Evolutionary conservation across 2,329 filamentous ascomycete genomes (phyloP).

Genomic region (Talaromyces sp.): DNA sequence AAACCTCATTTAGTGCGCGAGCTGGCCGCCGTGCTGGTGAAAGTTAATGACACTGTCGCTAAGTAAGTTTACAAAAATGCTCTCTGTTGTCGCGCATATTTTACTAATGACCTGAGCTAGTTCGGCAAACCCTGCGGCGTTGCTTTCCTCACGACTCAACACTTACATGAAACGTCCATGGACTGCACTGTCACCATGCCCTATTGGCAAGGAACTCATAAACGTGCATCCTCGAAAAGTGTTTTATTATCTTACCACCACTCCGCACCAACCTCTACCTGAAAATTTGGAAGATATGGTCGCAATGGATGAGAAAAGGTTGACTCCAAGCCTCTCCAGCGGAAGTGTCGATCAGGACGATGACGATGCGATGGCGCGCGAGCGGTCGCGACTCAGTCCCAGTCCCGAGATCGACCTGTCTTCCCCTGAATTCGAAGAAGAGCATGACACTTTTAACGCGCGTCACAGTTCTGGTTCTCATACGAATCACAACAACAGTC

Average conservation of each 20-base stretch:
- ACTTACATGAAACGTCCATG: constrained; percentile 84
- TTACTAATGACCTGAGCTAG: constrained; percentile 31
- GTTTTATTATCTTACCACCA: constrained; percentile 94
- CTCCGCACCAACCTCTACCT: constrained; percentile 74
- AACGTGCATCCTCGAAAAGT: constrained; percentile 88
- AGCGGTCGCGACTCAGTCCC: constrained; percentile 67
- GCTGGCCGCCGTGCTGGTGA: constrained; percentile 72
- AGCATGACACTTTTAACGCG: constrained; percentile 48
- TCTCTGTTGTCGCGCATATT: background rate
- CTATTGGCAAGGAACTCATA: constrained; percentile 87
- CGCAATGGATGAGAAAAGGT: constrained; percentile 54
- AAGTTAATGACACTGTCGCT: constrained; percentile 75
- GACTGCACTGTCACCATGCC: constrained; percentile 74
- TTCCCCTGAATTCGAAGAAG: constrained; percentile 75
- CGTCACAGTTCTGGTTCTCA: constrained; percentile 2
- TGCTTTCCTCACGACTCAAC: constrained; percentile 87
- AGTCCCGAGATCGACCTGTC: constrained; percentile 93
- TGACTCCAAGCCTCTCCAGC: constrained; percentile 79
- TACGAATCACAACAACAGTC: constrained; percentile 5
- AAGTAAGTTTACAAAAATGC: constrained; percentile 60
- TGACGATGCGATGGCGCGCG: constrained; percentile 55
- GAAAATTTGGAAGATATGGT: constrained; percentile 53
- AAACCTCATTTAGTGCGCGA: constrained; percentile 93
- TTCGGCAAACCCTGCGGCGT: constrained; percentile 90
- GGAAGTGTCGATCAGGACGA: constrained; percentile 68